phyloP scores from a whole-genome alignment of 2,329 filamentous ascomycete species.

The Epichloe uncinata region DNA sequence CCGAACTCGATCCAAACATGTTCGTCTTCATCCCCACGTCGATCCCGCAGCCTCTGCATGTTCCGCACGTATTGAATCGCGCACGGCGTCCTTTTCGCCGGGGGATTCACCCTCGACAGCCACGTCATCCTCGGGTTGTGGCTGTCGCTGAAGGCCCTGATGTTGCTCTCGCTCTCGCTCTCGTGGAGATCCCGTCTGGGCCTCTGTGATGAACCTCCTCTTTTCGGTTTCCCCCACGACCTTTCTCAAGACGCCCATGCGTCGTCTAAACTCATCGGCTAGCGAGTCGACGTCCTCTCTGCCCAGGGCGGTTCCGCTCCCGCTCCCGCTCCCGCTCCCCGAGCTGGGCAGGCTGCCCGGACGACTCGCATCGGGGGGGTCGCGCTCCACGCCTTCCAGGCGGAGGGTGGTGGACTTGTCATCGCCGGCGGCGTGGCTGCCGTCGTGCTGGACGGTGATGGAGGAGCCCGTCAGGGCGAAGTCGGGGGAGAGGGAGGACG shows the following conservation, averaged over 20 bases:
- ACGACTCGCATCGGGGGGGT: slow-evolving; percentile 15
- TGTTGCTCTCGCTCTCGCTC: neutral
- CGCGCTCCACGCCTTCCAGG: slow-evolving; percentile 25
- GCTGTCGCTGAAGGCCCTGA: neutral
- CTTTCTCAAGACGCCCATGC: slow-evolving; percentile 40
- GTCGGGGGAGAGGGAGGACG: slow-evolving; percentile 57
- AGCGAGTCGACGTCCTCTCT: slow-evolving; percentile 37
- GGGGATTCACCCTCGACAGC: neutral
- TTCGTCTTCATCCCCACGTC: neutral
- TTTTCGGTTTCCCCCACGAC: slow-evolving; percentile 40
- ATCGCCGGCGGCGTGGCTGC: slow-evolving; percentile 15
- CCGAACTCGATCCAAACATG: neutral
- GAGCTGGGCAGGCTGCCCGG: slow-evolving; percentile 15
- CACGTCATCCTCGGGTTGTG: neutral
- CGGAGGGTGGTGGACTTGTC: slow-evolving; percentile 18
- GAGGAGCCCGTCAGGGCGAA: slow-evolving; percentile 49
- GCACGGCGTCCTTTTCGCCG: neutral
- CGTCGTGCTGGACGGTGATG: slow-evolving; percentile 27
- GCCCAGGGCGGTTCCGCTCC: slow-evolving; percentile 17
- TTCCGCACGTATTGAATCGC: neutral
- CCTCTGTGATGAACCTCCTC: slow-evolving; percentile 20
- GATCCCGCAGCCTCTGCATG: neutral
- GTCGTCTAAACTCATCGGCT: slow-evolving; percentile 42
- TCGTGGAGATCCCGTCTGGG: neutral
- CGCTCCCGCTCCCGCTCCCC: too few relatives aligned